Base-by-base conservation (phyloP, 2,329 filamentous ascomycete genomes). In the Sphaerulina populicola region DNA sequence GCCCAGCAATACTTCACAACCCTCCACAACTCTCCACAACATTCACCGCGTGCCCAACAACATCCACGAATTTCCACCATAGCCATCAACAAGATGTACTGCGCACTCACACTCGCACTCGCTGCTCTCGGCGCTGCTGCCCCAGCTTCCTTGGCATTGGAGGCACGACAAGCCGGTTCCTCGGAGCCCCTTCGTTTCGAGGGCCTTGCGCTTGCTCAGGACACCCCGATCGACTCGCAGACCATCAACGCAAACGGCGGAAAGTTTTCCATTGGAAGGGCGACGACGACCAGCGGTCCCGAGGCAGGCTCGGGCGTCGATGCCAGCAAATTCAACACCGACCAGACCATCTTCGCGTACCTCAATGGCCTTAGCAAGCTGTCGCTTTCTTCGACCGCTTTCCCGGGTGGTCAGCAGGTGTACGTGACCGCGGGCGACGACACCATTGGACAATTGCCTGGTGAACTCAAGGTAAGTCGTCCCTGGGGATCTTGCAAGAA, bases 341-440 rank as follows among this genome's bases (percentile, higher is more conserved):
- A 41, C 29, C 53, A 53, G 44, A 57, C 47, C 47, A 61, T 63
- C 60, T 63, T 63, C 47, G 55, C 54, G 42, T 55, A 47, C 48
- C 59, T 54, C 39, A 27, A 29, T 44, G 62, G 62, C 46, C 5
- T 23, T 44, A 37, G 51, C 37, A 52, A 46, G 29, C 47, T 60
- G 53, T 30, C 15, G 30, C 57, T 66, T 41, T 52, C 52, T 39
- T 18, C 18, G 18, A 56, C 56, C 40, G 39, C 49, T 27, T 63
- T 66, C 8, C 64, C 64, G 6, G 64, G 62, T 38, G 63, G 63
- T 35, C 64, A 65, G 51, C 57, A 57, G 40, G 57, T 62, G 50
- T 66, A 65, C 59, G 56, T 67, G 41, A 60, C 62, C 15, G 12
- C 47, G 31, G 47, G 51, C 7, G 42, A 53, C 14, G 47, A 47